Base-by-base conservation (phyloP, 108 stramenopile species). In the Fistulifera solaris region DNA sequence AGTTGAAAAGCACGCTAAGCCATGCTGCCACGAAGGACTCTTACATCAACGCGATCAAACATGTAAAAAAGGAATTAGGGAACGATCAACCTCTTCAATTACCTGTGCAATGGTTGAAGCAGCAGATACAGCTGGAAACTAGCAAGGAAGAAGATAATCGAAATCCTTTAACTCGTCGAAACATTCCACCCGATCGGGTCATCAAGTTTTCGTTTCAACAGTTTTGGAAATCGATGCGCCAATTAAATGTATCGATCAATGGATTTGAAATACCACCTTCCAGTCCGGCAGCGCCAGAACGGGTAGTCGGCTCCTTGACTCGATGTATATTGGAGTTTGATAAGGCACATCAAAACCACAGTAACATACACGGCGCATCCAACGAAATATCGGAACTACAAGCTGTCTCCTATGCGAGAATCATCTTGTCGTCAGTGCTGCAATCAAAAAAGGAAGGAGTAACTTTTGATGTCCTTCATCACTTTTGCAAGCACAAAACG, bases 271-370 rank as follows among this genome's bases (percentile, higher is more conserved):
- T 86, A 24, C 39, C 53, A 14, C 80, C 71, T 11, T 66, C 71
- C 16, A 72, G 72, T 22, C 46, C 70, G n/a, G 73, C 71, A 51
- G 82, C 80, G 6, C 76, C 80, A 0, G 85, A 91, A 35, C 65
- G 81, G 28, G 70, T 85, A 16, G 64, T 91, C 27, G 89, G 89
- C n/a, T 55, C 79, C 15, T 58, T 91, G 24, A 80, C 79, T 18
- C 68, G 76, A 44, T 67, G 67, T 35, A 85, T 91, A 31, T 58
- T 91, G 47, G 68, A 67, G 27, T 71, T 67, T 27, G 82, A 87
- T 64, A 65, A 59, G 38, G 65, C 58, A 18, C 17, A 49, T 42
- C 18, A 15, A 2, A 21, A 26, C 41, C 41, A 16, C 31, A 55
- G 23, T 21, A 31, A 11, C 35, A 16, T 46, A 10, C 13, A 17